Evolutionary conservation across 441 rosid species (phyloP).

Genomic region (Cnidoscolus chayamansa): DNA sequence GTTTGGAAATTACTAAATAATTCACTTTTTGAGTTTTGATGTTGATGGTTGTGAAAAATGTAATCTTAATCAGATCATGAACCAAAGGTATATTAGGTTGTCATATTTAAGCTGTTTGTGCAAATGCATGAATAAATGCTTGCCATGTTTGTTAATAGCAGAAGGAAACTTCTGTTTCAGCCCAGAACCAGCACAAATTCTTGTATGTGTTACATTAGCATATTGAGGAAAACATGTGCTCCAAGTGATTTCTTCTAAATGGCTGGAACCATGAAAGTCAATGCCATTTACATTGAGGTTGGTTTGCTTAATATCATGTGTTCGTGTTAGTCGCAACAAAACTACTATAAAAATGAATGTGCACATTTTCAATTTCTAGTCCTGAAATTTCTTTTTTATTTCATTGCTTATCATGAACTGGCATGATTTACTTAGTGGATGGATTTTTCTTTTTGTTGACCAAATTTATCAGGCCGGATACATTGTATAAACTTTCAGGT

Average conservation of each 20-base stretch:
- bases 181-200: background rate
- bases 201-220: conserved; percentile 2
- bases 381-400: background rate
- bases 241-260: background rate
- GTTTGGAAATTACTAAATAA: conserved; percentile 3
- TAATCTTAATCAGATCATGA: background rate
- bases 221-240: conserved; percentile 12
- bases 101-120: conserved; percentile 12
- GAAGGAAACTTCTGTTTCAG: conserved; percentile 15
- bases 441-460: background rate
- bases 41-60: background rate
- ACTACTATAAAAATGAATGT: too few relatives aligned
- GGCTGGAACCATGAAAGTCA: conserved; percentile 6
- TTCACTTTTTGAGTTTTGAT: background rate
- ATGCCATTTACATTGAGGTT: background rate
- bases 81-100: conserved; percentile 1
- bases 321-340: background rate
- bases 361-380: background rate
- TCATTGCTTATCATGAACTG: background rate
- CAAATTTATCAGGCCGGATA: conserved; percentile 14
- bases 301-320: conserved; percentile 11
- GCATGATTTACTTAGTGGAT: background rate
- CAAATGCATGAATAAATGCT: background rate
- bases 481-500: conserved; percentile 51
- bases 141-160: conserved; percentile 15